Evolutionary conservation across 225 moss, liverwort and hornwort genomes (phyloP).

Genomic region (Rhytidiadelphus loreus): DNA sequence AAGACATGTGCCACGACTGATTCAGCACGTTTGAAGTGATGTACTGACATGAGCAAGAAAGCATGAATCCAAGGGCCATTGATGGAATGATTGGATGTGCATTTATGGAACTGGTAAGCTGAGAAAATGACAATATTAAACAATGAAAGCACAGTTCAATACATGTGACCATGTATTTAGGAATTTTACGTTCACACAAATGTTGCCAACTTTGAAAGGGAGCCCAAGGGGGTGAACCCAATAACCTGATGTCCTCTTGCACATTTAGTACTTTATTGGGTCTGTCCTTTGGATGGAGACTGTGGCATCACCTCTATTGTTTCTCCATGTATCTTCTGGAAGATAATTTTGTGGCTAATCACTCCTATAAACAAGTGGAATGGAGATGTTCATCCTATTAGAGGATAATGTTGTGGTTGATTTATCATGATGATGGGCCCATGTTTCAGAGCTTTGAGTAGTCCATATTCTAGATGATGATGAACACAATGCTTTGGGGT

Average conservation of each 20-base stretch:
- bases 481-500: neutral
- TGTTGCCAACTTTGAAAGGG: neutral
- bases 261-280: neutral
- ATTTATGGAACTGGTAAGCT: neutral
- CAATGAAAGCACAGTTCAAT: neutral
- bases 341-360: no score
- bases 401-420: neutral
- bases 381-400: neutral
- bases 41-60: neutral
- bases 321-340: no score
- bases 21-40: neutral
- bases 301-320: no score
- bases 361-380: neutral
- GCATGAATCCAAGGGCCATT: neutral
- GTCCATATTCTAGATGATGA: neutral
- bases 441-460: no score
- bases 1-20: neutral
- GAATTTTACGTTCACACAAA: neutral
- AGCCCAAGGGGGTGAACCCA: neutral
- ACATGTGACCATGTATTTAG: neutral
- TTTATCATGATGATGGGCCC: neutral
- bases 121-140: neutral
- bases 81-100: neutral
- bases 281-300: no score
- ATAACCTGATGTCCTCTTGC: neutral